These are phyloP conservation scores for Emmonsiellopsis sp. DNA, from an alignment of 2,329 filamentous ascomycete species.

Conservation along the genomic window DNA sequence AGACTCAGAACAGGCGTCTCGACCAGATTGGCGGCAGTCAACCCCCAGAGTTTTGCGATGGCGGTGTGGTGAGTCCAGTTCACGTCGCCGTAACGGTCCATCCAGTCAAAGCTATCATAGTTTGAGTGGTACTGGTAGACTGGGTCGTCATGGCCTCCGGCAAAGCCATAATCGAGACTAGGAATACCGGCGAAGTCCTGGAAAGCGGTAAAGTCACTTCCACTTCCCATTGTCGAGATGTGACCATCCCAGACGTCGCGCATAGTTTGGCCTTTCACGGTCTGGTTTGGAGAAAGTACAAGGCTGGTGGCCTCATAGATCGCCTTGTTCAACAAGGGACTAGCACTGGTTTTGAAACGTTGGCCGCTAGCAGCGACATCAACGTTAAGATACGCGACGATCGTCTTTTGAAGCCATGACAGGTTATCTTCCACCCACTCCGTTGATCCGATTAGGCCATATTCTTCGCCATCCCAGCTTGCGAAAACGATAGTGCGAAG, in stretches of 20 bases:
- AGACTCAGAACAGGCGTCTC: slow-evolving; percentile 57
- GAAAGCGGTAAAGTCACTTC: slow-evolving; percentile 67
- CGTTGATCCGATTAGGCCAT: slow-evolving; percentile 75
- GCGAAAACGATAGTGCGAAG: slow-evolving; percentile 86
- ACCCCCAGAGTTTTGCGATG: slow-evolving; percentile 56
- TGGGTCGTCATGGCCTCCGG: slow-evolving; percentile 31
- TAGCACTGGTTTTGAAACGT: slow-evolving; percentile 55
- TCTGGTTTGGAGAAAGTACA: slow-evolving; percentile 68
- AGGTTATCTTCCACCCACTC: slow-evolving; percentile 91
- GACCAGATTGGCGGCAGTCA: slow-evolving; percentile 53
- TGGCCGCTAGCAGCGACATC: slow-evolving; percentile 64
- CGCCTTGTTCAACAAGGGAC: slow-evolving; percentile 66
- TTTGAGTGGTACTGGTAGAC: slow-evolving; percentile 74
- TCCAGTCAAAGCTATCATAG: slow-evolving; percentile 79
- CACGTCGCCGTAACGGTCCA: slow-evolving; percentile 66
- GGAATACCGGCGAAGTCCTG: slow-evolving; percentile 63
- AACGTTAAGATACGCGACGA: slow-evolving; percentile 77
- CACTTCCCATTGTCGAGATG: slow-evolving; percentile 60
- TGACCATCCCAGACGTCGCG: slow-evolving; percentile 56
- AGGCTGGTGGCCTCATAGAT: slow-evolving; percentile 57
- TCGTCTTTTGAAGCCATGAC: slow-evolving; percentile 64
- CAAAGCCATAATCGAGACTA: slow-evolving; percentile 56
- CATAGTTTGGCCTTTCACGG: slow-evolving; percentile 58
- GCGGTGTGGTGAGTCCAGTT: slow-evolving; percentile 52
- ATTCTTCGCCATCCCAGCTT: slow-evolving; percentile 78